Conservation (phyloP, 495 filamentous ascomycete genomes). For the Cercophora sp. region DNA sequence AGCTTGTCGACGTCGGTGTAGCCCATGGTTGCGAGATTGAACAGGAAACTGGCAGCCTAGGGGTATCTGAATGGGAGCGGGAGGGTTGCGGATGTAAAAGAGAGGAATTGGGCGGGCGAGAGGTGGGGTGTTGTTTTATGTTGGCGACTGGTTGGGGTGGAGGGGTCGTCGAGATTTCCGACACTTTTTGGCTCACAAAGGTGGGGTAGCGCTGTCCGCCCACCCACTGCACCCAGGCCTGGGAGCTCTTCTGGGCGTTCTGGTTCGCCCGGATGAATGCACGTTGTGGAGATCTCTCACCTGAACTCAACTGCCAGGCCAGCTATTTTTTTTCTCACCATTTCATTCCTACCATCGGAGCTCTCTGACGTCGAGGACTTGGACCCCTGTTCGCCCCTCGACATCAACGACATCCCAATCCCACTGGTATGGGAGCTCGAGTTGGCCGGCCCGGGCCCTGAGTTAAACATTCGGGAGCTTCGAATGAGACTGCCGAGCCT, state of each 20-base stretch:
- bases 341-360: constrained; percentile 11
- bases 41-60: constrained; percentile 20
- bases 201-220: constrained; percentile 17
- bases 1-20: constrained; percentile 81
- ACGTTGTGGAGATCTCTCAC: constrained; percentile 23
- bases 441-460: neutral
- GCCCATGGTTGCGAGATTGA: constrained; percentile 67
- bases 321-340: constrained; percentile 13
- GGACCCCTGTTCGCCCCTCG: constrained; percentile 6
- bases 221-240: neutral
- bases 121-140: constrained; percentile 35
- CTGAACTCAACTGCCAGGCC: too few species aligned
- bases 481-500: neutral
- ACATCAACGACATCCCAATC: too few species aligned
- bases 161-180: constrained; percentile 18
- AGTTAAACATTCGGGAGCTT: neutral
- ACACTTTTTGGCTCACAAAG: constrained; percentile 17
- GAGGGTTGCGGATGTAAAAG: constrained; percentile 23
- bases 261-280: constrained; percentile 35
- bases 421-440: too few species aligned
- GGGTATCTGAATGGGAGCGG: constrained; percentile 18
- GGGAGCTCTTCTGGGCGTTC: constrained; percentile 14
- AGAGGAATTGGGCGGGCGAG: constrained; percentile 28
- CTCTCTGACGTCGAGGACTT: constrained; percentile 1
- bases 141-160: constrained; percentile 14